phyloP scores from a whole-genome alignment of 257 asterid genomes.

The Fraxinus anomala region DNA sequence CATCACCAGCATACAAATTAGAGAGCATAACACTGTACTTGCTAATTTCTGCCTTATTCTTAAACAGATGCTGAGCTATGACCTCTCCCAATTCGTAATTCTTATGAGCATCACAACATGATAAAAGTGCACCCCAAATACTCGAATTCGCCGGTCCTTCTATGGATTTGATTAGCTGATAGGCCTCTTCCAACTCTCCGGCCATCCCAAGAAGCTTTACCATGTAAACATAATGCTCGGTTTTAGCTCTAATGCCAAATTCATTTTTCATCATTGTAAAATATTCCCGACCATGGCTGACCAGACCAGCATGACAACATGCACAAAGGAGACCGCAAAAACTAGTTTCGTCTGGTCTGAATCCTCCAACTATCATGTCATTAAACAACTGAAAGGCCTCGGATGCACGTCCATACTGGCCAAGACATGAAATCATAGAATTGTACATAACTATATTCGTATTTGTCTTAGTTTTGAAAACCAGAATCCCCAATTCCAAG shows the following conservation, averaged over 20 bases:
- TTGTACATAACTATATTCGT: slow-evolving; percentile 62
- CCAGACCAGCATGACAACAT: slow-evolving; percentile 78
- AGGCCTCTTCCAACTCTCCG: slow-evolving; percentile 68
- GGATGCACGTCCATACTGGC: slow-evolving; percentile 57
- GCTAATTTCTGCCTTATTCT: slow-evolving; percentile 30
- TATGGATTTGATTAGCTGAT: slow-evolving; percentile 48
- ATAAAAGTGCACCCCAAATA: slow-evolving; percentile 82
- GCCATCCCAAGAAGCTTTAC: slow-evolving; percentile 87
- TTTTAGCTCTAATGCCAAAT: slow-evolving; percentile 49
- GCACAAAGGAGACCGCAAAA: slow-evolving; percentile 70
- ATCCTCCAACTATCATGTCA: slow-evolving; percentile 41
- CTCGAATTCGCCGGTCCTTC: slow-evolving; percentile 51
- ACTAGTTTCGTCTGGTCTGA: slow-evolving; percentile 68
- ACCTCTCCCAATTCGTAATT: slow-evolving; percentile 51
- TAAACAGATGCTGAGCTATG: slow-evolving; percentile 39
- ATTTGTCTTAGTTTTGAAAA: slow-evolving; percentile 52
- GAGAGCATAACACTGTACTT: slow-evolving; percentile 69
- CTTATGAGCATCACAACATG: slow-evolving; percentile 59
- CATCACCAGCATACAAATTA: slow-evolving; percentile 64
- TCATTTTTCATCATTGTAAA: slow-evolving; percentile 54
- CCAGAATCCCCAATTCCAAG: slow-evolving; percentile 55
- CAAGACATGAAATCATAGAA: slow-evolving; percentile 59
- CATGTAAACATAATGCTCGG: slow-evolving; percentile 73
- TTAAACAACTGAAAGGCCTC: slow-evolving; percentile 60
- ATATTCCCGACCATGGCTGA: slow-evolving; percentile 50